A percentile compares a stretch with the other conserved stretches of the same genome.
These are phyloP conservation scores for Umbelopsis vinacea DNA, from an alignment of 192 early-diverging fungal species.

Conservation along the genomic window DNA sequence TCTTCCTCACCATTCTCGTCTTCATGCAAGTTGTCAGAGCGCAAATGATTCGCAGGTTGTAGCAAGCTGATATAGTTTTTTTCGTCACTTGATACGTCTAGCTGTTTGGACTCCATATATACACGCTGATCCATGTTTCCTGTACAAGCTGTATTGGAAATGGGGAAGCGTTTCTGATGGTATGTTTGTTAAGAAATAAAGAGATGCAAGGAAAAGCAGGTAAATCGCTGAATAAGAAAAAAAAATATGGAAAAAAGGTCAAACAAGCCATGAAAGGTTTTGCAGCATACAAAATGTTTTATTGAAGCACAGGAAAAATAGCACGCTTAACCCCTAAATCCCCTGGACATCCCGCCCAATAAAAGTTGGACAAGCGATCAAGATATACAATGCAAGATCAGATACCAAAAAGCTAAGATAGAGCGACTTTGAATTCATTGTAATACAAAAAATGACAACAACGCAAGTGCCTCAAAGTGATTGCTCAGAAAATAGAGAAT, in stretches of 20 bases:
- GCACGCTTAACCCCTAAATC: slow-evolving; percentile 17
- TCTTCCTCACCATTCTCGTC: background rate
- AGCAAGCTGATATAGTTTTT: slow-evolving; percentile 3
- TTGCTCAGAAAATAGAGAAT: too few relatives aligned
- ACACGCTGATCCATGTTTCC: slow-evolving; percentile 16
- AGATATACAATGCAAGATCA: background rate
- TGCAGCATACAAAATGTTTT: background rate
- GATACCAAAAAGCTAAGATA: background rate
- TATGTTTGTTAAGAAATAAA: background rate
- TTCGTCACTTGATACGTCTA: background rate
- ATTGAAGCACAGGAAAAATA: slow-evolving; percentile 16
- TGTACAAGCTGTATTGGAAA: background rate
- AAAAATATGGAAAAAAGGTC: background rate
- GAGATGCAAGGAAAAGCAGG: background rate
- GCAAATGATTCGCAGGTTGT: background rate
- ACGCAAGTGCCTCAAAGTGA: too few relatives aligned
- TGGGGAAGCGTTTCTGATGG: background rate
- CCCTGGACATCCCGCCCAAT: slow-evolving; percentile 15
- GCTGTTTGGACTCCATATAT: slow-evolving; percentile 2
- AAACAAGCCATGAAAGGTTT: too few relatives aligned
- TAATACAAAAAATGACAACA: too few relatives aligned
- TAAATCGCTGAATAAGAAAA: background rate
- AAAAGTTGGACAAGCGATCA: background rate
- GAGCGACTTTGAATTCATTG: background rate
- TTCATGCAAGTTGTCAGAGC: background rate